A percentile compares a stretch with the other conserved stretches of the same genome.
These are phyloP conservation scores for Neofusicoccum parvum DNA, from an alignment of 2,329 filamentous ascomycete species.

Conservation along the genomic window DNA sequence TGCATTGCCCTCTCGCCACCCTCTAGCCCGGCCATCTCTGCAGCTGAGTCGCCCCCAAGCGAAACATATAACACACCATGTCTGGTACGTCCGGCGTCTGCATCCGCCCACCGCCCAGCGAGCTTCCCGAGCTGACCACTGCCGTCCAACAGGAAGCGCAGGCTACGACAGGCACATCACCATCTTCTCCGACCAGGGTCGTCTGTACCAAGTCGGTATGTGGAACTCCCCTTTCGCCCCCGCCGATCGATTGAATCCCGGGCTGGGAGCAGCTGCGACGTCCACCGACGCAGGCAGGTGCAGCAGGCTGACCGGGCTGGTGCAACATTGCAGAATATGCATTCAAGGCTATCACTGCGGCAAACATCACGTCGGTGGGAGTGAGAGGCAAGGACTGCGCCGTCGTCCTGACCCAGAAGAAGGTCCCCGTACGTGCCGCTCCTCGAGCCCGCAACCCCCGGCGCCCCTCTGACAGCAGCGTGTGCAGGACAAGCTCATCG, in stretches of 20 bases:
- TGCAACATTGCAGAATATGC: constrained; percentile 74
- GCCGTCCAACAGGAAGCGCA: constrained; percentile 64
- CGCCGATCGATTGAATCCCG: no score
- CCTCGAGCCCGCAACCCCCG: not conserved
- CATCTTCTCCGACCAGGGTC: constrained; percentile 98
- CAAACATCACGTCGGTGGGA: constrained; percentile 97
- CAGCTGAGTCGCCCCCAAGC: constrained; percentile 1
- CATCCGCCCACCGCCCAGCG: constrained; percentile 16
- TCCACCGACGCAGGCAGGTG: not conserved
- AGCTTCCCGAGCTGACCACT: constrained; percentile 32
- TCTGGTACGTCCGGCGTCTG: constrained; percentile 38
- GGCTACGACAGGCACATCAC: constrained; percentile 99
- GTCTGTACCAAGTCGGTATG: constrained; percentile 86
- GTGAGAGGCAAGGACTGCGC: constrained; percentile 96
- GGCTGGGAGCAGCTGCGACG: not conserved
- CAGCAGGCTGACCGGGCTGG: not conserved
- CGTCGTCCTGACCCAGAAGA: constrained; percentile 98
- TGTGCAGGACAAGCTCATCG: constrained; percentile 86
- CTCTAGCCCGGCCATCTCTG: not conserved
- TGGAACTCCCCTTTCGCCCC: not conserved
- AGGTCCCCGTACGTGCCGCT: constrained; percentile 65
- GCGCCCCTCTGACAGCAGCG: not conserved
- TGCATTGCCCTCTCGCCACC: not conserved
- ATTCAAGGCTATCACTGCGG: constrained; percentile 99
- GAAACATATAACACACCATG: constrained; percentile 34